Evolutionary conservation across 2,329 filamentous ascomycete species (phyloP).

Genomic region (Geosmithia putterillii): DNA sequence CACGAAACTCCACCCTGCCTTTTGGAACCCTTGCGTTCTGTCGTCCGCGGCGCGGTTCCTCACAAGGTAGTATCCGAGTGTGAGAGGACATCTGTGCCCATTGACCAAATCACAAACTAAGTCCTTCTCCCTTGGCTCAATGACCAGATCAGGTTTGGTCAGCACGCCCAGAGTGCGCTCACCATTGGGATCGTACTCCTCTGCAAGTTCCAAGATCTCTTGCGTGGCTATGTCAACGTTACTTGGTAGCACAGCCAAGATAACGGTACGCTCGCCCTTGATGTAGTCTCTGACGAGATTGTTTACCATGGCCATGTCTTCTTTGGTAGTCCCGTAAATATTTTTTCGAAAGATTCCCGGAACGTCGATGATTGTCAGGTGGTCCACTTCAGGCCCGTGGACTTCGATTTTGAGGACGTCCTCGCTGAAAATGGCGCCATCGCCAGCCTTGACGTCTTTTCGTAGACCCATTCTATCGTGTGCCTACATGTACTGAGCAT

Average conservation of each 20-base stretch:
- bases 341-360: slow-evolving; percentile 36
- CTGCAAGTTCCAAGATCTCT: slow-evolving; percentile 23
- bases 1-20: too few relatives aligned
- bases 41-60: slow-evolving; percentile 34
- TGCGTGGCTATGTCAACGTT: slow-evolving; percentile 27
- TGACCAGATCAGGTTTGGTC: slow-evolving; percentile 47
- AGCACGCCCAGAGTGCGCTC: slow-evolving; percentile 33
- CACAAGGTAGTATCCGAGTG: slow-evolving; percentile 35
- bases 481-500: neutral
- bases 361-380: slow-evolving; percentile 41
- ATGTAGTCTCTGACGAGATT: slow-evolving; percentile 5
- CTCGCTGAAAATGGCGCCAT: slow-evolving; percentile 26
- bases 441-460: slow-evolving; percentile 1
- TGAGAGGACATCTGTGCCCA: slow-evolving; percentile 25
- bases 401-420: slow-evolving; percentile 29
- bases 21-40: too few relatives aligned
- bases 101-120: slow-evolving; percentile 26
- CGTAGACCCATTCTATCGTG: slow-evolving; percentile 27
- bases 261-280: slow-evolving; percentile 6
- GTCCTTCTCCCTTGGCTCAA: slow-evolving; percentile 22
- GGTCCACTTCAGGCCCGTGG: slow-evolving; percentile 27
- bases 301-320: slow-evolving; percentile 30
- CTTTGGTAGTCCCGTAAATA: slow-evolving; percentile 27
- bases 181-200: slow-evolving; percentile 23
- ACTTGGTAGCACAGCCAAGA: slow-evolving; percentile 30